These are phyloP conservation scores for Hyphopichia homilentoma DNA, from an alignment of 805 yeast species.

Conservation along the genomic window DNA sequence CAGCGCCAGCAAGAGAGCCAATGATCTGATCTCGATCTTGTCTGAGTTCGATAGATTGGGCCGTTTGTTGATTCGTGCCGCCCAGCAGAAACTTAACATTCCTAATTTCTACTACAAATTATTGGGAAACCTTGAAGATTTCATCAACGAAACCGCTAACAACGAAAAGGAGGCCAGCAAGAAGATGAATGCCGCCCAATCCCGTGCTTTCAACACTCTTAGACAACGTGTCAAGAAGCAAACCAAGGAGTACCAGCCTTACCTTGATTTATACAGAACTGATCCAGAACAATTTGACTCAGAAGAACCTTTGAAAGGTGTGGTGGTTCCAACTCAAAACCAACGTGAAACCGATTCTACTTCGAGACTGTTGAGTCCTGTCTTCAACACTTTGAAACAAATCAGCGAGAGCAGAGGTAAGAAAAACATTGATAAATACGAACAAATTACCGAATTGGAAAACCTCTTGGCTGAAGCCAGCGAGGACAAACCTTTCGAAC, in stretches of 20 bases:
- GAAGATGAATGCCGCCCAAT: slow-evolving; percentile 76
- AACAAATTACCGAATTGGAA: slow-evolving; percentile 73
- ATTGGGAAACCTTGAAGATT: slow-evolving; percentile 69
- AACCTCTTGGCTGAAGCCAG: slow-evolving; percentile 40
- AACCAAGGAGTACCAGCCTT: slow-evolving; percentile 61
- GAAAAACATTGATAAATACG: slow-evolving; percentile 81
- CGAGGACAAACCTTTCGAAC: slow-evolving; percentile 57
- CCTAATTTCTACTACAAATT: slow-evolving; percentile 71
- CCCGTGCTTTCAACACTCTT: slow-evolving; percentile 81
- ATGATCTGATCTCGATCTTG: slow-evolving; percentile 76
- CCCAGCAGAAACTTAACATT: slow-evolving; percentile 70
- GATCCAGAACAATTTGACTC: slow-evolving; percentile 73
- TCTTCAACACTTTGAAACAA: slow-evolving; percentile 69
- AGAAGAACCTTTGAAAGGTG: slow-evolving; percentile 42
- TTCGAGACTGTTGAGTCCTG: slow-evolving; percentile 39
- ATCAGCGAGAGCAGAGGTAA: slow-evolving; percentile 92
- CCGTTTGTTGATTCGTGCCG: slow-evolving; percentile 61
- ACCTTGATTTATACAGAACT: slow-evolving; percentile 56
- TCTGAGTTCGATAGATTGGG: slow-evolving; percentile 76
- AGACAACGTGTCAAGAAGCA: slow-evolving; percentile 86
- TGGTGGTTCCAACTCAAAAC: slow-evolving; percentile 26
- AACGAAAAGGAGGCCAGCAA: slow-evolving; percentile 54
- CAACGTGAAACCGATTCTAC: slow-evolving; percentile 32
- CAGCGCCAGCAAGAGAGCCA: slow-evolving; percentile 62
- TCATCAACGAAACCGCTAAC: slow-evolving; percentile 49